phyloP scores from a whole-genome alignment of 306 rosid species.

The Cucurbita moschata region DNA sequence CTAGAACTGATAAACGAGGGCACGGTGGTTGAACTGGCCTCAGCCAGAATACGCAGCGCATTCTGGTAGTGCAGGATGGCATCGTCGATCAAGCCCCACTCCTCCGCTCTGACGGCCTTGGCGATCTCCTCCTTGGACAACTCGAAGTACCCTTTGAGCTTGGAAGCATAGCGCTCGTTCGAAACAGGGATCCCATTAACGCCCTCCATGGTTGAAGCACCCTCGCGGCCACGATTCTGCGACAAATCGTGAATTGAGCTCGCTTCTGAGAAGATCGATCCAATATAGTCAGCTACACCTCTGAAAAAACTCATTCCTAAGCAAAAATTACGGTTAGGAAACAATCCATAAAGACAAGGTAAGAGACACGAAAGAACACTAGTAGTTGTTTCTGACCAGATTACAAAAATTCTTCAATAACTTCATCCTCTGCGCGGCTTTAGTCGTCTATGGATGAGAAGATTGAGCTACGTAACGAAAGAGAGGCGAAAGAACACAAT shows the following conservation, averaged over 20 bases:
- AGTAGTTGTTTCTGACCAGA: not conserved
- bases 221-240: conserved; percentile 13
- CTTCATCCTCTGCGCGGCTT: not conserved
- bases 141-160: conserved; percentile 80
- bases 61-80: conserved; percentile 64
- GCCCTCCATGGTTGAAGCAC: conserved; percentile 45
- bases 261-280: conserved; percentile 35
- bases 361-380: not conserved
- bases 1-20: conserved; percentile 68
- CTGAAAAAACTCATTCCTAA: conserved; percentile 50
- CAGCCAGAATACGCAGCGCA: conserved; percentile 62
- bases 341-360: not conserved
- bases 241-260: conserved; percentile 19
- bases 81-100: conserved; percentile 76
- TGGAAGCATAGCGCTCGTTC: conserved; percentile 80
- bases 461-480: not conserved
- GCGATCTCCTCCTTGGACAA: conserved; percentile 83
- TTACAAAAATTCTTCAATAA: conserved; percentile 4
- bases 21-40: conserved; percentile 60
- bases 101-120: conserved; percentile 92
- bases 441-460: not conserved
- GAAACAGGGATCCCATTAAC: conserved; percentile 37
- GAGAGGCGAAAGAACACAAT: not conserved
- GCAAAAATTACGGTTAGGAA: not conserved
- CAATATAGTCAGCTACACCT: conserved; percentile 50